Conservation (phyloP, 306 rosid species). For the Potentilla sterilis region DNA sequence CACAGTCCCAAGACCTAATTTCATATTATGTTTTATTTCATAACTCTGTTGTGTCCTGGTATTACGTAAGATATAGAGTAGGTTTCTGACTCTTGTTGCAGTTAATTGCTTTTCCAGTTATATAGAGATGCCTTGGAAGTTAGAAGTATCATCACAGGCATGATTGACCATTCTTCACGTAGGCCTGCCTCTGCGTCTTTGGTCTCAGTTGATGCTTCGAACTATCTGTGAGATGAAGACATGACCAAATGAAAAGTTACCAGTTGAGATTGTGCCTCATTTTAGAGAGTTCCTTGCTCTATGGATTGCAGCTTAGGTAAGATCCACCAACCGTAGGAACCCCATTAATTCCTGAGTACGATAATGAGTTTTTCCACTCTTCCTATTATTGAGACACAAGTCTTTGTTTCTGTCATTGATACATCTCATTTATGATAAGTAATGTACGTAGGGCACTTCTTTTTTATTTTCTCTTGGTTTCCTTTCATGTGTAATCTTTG, state of each 20-base stretch:
- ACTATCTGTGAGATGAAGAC: neutral
- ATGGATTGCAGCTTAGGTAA: slow-evolving; percentile 15
- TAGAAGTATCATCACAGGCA: neutral
- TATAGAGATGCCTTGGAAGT: neutral
- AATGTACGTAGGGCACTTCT: neutral
- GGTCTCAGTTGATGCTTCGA: neutral
- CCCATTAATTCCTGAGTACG: neutral
- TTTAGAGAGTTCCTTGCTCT: neutral
- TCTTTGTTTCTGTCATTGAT: neutral
- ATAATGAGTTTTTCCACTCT: neutral
- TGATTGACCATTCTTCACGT: neutral
- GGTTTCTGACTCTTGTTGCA: neutral
- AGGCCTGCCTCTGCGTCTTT: too few relatives aligned
- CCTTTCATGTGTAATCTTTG: too few relatives aligned
- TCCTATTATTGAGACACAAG: neutral
- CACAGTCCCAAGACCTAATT: slow-evolving; percentile 3
- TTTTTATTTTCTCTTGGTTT: neutral
- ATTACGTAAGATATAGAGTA: neutral
- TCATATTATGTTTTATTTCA: neutral
- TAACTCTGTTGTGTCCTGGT: neutral
- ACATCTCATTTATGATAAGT: neutral
- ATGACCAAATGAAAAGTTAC: neutral
- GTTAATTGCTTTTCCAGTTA: neutral
- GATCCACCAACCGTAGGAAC: neutral
- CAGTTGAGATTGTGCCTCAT: neutral